phyloP scores from a whole-genome alignment of 208 protist genomes.

The Herpetomonas samuelpessoai region DNA sequence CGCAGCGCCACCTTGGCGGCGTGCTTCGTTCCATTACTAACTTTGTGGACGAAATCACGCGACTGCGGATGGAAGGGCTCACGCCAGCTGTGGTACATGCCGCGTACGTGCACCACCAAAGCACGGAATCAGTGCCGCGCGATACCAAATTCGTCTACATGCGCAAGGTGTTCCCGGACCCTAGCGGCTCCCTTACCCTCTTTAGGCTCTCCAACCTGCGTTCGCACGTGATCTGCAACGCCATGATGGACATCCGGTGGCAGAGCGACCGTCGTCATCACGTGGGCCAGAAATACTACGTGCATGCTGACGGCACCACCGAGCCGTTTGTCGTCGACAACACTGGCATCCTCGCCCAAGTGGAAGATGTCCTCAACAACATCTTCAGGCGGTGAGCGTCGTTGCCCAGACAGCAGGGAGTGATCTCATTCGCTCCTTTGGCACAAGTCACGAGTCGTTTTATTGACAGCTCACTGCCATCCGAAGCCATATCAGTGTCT shows the following conservation, averaged over 20 bases:
- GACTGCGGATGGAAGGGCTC: constrained; percentile 60
- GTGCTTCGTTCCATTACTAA: constrained; percentile 71
- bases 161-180: constrained; percentile 85
- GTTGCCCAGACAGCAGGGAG: too few relatives aligned
- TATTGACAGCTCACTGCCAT: too few relatives aligned
- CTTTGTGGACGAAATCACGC: constrained; percentile 71
- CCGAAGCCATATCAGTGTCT: too few relatives aligned
- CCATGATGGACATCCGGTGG: constrained; percentile 86
- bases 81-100: constrained; percentile 75
- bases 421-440: too few relatives aligned
- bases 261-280: constrained; percentile 85
- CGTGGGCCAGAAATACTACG: constrained; percentile 88
- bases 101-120: constrained; percentile 77
- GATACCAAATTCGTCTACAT: constrained; percentile 90
- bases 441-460: too few relatives aligned
- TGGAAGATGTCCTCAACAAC: constrained; percentile 80
- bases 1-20: constrained; percentile 63
- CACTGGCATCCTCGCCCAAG: constrained; percentile 72
- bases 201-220: constrained; percentile 88
- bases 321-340: constrained; percentile 84
- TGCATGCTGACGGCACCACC: constrained; percentile 68
- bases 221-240: constrained; percentile 83
- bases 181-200: constrained; percentile 66
- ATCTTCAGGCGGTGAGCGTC: constrained; percentile 51
- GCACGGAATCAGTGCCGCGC: constrained; percentile 52